Evolutionary conservation across 331 rosid genomes (phyloP), one percentile per base, ranked within the genome.

Genomic region (Quercus tomentella): DNA sequence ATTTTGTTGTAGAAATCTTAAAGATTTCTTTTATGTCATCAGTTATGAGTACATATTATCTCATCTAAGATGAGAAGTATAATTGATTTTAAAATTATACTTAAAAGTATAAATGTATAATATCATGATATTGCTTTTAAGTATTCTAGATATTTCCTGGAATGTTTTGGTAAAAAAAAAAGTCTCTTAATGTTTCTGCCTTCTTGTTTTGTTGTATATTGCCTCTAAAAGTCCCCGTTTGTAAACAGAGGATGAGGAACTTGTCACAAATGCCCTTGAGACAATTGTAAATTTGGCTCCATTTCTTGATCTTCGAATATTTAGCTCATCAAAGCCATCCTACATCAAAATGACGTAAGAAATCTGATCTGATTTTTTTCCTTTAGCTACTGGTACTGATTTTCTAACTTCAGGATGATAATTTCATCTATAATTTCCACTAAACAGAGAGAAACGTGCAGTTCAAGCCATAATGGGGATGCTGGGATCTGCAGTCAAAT

Each of bases 231-330:
- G 72, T 72, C 75, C 75, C 76, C 7, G 30, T 69, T 73, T 85
- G 60, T 79, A 76, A 69, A 79, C 87, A 96, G 99, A 93, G 97
- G 99, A 96, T 78, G 98, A 96, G 82, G 99, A 96, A 85, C 97
- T 96, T 85, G 98, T 96, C 82, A 91, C 98, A 73, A 96, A 96
- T 87, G 91, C 98, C 62, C 90, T 96, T 5, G 98, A 96, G 93
- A 91, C 99, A 69, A 86, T 96, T 84, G 98, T 93, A 79, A 96
- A 96, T 86, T 90, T 96, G 91, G 97, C 97, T 77, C 99, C 99
- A 0, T 79, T 89, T 23, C 89, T 93, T 76, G 99, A 96, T 83
- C 99, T 96, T 84, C 90, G 96, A 54, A 90, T 93, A 72, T 93
- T 95, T 83, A 89, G 97, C 88, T 93, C 99, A 57, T 87, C 91